A percentile compares a stretch with the other conserved stretches of the same genome.
phyloP scores from a whole-genome alignment of 2,329 filamentous ascomycete species.

The Tolypocladium sp. region DNA sequence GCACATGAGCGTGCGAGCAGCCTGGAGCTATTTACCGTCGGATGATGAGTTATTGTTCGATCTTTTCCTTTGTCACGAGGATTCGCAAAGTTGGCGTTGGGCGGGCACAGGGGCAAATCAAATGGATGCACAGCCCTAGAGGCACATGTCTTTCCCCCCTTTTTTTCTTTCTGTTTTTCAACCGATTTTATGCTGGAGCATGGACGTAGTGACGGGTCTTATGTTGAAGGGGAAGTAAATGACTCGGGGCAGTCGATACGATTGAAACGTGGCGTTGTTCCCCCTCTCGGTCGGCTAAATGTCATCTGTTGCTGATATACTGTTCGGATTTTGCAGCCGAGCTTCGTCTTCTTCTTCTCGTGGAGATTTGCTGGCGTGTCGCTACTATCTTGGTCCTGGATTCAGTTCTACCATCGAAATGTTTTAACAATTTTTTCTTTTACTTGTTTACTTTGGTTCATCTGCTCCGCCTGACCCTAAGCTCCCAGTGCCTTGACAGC shows the following conservation, averaged over 20 bases:
- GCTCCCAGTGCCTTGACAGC: constrained; percentile 61
- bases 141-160: background rate
- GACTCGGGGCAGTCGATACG: background rate
- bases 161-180: background rate
- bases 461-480: constrained; percentile 10
- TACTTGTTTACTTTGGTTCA: background rate
- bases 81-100: constrained; percentile 6
- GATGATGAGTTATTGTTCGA: background rate
- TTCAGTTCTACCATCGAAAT: background rate
- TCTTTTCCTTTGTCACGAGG: constrained; percentile 1
- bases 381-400: background rate
- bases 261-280: background rate
- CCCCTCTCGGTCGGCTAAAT: background rate
- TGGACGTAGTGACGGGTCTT: background rate
- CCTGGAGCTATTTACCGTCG: background rate
- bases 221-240: background rate
- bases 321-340: background rate
- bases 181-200: background rate
- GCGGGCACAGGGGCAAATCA: constrained; percentile 1
- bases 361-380: background rate
- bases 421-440: background rate
- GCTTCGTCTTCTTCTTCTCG: background rate
- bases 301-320: background rate
- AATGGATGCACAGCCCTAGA: background rate
- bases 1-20: background rate